phyloP scores from a whole-genome alignment of 2,329 filamentous ascomycete species.

The Escovopsis sp. region DNA sequence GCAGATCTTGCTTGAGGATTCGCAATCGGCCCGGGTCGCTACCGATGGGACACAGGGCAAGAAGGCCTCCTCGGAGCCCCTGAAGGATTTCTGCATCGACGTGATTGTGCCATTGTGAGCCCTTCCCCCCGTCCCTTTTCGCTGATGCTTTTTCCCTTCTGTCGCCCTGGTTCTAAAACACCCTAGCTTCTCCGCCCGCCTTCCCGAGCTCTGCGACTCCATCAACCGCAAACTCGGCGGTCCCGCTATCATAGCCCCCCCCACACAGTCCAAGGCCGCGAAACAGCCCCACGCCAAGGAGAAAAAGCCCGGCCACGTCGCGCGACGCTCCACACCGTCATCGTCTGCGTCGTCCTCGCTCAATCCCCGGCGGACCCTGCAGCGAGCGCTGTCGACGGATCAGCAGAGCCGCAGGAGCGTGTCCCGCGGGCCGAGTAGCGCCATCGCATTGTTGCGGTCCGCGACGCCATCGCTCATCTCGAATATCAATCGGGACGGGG shows the following conservation, averaged over 20 bases:
- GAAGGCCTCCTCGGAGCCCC: slow-evolving; percentile 39
- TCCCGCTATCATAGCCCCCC: slow-evolving; percentile 42
- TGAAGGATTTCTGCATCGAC: slow-evolving; percentile 65
- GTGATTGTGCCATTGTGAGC: slow-evolving; percentile 66
- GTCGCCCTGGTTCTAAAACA: slow-evolving; percentile 16
- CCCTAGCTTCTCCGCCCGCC: slow-evolving; percentile 52
- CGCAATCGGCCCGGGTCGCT: slow-evolving; percentile 22
- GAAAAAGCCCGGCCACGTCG: slow-evolving; percentile 34
- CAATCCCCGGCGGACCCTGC: slow-evolving; percentile 36
- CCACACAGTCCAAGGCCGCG: slow-evolving; percentile 32
- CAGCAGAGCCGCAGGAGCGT: slow-evolving; percentile 36
- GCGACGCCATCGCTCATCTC: slow-evolving; percentile 46
- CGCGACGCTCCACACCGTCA: slow-evolving; percentile 23
- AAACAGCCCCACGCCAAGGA: slow-evolving; percentile 29
- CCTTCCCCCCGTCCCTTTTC: no score
- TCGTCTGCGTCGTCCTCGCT: slow-evolving; percentile 20
- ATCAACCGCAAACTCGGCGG: slow-evolving; percentile 67
- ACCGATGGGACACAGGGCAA: slow-evolving; percentile 22
- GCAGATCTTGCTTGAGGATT: slow-evolving; percentile 32
- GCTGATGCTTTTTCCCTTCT: no score
- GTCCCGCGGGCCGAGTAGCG: slow-evolving; percentile 39
- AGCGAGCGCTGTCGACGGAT: slow-evolving; percentile 47
- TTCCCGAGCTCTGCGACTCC: slow-evolving; percentile 54
- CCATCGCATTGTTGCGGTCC: slow-evolving; percentile 51
- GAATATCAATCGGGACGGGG: slow-evolving; percentile 54